Evolutionary conservation across 2,329 filamentous ascomycete species (phyloP).

Genomic region (Nigrospora oryzae): DNA sequence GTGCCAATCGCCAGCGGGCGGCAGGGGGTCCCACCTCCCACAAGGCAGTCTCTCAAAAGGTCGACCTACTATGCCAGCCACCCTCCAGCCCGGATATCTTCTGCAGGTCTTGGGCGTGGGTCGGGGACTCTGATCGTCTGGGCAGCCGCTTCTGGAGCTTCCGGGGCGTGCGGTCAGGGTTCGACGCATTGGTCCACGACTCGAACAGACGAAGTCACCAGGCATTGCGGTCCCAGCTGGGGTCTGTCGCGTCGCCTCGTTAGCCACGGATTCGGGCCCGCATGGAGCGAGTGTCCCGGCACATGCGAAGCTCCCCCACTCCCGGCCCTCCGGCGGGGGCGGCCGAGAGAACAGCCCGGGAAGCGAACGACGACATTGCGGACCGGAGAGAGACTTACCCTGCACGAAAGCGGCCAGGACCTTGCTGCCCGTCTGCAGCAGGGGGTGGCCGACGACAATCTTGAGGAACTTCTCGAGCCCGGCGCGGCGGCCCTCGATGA

Average conservation of each 20-base stretch:
- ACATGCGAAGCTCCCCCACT: no score
- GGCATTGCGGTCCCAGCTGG: constrained; percentile 85
- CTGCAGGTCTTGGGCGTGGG: background rate
- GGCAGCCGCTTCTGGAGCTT: constrained; percentile 35
- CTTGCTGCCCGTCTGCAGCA: constrained; percentile 95
- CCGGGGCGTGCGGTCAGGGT: constrained; percentile 22
- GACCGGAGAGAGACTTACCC: constrained; percentile 50
- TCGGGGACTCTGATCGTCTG: constrained; percentile 2
- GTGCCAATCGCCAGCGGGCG: no score
- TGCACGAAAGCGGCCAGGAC: constrained; percentile 95
- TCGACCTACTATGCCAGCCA: background rate
- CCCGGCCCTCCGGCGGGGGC: no score
- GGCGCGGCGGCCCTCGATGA: constrained; percentile 84
- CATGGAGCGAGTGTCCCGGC: background rate
- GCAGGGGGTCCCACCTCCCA: no score
- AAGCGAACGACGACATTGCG: constrained; percentile 3
- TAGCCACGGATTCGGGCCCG: constrained; percentile 2
- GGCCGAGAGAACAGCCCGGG: no score
- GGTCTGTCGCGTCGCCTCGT: constrained; percentile 40
- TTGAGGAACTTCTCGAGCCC: constrained; percentile 92
- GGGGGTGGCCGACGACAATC: constrained; percentile 93
- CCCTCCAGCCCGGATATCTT: constrained; percentile 1
- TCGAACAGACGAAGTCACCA: constrained; percentile 52
- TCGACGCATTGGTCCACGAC: constrained; percentile 16
- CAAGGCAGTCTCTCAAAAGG: no score